These are phyloP conservation scores for Solanum ossicruentum DNA, from an alignment of 257 asterid genomes.

Conservation along the genomic window DNA sequence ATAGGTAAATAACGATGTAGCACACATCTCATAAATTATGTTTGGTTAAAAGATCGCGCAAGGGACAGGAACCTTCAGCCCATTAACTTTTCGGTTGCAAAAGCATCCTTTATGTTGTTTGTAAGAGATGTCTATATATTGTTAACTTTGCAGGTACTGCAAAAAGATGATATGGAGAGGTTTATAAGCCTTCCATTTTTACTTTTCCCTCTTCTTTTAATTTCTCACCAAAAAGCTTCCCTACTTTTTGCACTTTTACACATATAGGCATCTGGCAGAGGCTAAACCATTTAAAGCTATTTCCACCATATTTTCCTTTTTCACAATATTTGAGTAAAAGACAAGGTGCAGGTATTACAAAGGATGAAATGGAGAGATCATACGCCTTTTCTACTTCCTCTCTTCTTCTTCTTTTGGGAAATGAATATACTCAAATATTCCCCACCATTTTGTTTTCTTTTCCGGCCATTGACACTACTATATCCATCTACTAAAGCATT, in stretches of 20 bases:
- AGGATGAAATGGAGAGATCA: neutral
- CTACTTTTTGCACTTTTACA: neutral
- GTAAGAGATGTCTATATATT: neutral
- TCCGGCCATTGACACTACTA: neutral
- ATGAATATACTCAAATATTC: neutral
- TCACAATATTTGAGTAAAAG: neutral
- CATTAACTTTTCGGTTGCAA: neutral
- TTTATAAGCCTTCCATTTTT: neutral
- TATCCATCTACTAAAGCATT: neutral
- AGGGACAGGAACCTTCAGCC: neutral
- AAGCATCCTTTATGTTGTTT: neutral
- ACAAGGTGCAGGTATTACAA: neutral
- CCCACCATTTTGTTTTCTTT: neutral
- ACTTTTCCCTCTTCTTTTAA: neutral
- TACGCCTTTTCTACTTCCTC: neutral
- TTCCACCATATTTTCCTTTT: neutral
- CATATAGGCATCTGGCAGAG: neutral
- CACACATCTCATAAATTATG: neutral
- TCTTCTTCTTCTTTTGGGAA: neutral
- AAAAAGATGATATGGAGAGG: neutral
- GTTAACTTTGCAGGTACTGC: neutral
- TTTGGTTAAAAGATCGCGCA: neutral
- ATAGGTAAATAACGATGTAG: neutral
- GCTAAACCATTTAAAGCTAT: neutral
- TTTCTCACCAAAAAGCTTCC: neutral